Percentiles rank a stretch among this genome's conserved stretches.
phyloP scores from a whole-genome alignment of 169 alveolate species.

The Plasmodium coatneyi region DNA sequence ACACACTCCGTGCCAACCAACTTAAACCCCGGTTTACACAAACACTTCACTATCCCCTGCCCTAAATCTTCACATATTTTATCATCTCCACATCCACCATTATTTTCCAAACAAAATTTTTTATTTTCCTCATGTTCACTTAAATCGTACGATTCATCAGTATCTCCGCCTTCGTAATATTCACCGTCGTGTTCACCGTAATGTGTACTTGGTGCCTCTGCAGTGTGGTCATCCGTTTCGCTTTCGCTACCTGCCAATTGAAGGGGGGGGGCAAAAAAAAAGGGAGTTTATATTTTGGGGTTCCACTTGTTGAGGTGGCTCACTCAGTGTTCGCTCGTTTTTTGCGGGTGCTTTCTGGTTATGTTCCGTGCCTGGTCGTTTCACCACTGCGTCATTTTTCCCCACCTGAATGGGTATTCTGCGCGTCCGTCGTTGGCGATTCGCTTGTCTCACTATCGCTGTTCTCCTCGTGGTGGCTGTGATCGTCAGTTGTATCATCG shows the following conservation, averaged over 20 bases:
- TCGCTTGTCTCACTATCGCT: not conserved
- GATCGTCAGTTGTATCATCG: not conserved
- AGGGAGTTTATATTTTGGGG: not conserved
- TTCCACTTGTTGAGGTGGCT: not conserved
- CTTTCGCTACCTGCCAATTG: not conserved
- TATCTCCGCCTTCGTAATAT: not conserved
- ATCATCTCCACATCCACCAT: slow-evolving; percentile 69
- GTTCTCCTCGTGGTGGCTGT: not conserved
- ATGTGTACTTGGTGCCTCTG: not conserved
- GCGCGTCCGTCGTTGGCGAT: not conserved
- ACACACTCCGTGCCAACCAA: slow-evolving; percentile 26
- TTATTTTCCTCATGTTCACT: not conserved
- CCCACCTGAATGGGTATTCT: not conserved
- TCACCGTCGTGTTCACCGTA: not conserved
- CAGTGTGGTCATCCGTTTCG: not conserved
- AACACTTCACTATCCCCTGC: slow-evolving; percentile 14
- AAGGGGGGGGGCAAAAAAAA: not conserved
- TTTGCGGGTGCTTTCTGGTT: not conserved
- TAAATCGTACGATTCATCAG: not conserved
- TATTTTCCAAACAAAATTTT: slow-evolving; percentile 8
- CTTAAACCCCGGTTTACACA: slow-evolving; percentile 48
- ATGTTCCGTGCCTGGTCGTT: not conserved
- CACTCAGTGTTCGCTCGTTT: not conserved
- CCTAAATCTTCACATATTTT: slow-evolving; percentile 42
- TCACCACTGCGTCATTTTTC: not conserved